A percentile compares a stretch with the other conserved stretches of the same genome.
phyloP scores from a whole-genome alignment of 1,139 yeast species.

The Suhomyces wounanorum region DNA sequence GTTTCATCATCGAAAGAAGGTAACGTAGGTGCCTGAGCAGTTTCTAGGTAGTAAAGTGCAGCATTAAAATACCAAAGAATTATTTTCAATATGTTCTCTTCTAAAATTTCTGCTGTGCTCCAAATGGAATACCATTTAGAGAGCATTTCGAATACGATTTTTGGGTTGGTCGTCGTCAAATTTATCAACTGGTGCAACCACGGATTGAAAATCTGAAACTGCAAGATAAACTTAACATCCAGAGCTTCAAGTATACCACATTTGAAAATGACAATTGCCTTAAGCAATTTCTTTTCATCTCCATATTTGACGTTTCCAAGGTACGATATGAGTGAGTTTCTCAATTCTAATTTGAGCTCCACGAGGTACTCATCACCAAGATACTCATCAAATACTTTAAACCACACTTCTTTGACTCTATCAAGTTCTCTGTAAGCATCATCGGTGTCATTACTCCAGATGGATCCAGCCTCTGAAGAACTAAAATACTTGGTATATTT shows the following conservation, averaged over 20 bases:
- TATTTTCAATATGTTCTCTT: not conserved
- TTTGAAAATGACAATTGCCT: not conserved
- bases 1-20: slow-evolving; percentile 22
- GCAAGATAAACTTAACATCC: slow-evolving; percentile 21
- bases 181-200: slow-evolving; percentile 17
- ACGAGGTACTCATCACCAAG: slow-evolving; percentile 5
- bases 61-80: slow-evolving; percentile 30
- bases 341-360: not conserved
- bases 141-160: slow-evolving; percentile 4
- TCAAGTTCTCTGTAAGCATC: slow-evolving; percentile 3
- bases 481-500: slow-evolving; percentile 19
- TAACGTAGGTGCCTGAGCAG: slow-evolving; percentile 9
- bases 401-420: slow-evolving; percentile 14
- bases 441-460: slow-evolving; percentile 18
- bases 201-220: slow-evolving; percentile 36
- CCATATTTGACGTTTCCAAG: not conserved
- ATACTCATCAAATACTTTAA: slow-evolving; percentile 14
- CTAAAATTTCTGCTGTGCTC: not conserved
- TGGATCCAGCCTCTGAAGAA: slow-evolving; percentile 15
- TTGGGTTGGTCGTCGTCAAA: not conserved
- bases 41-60: slow-evolving; percentile 19
- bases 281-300: not conserved
- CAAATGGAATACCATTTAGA: slow-evolving; percentile 11
- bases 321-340: slow-evolving; percentile 1
- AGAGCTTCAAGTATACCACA: not conserved